These are phyloP conservation scores for Phytophthora ohioensis DNA, from an alignment of 352 stramenopile genomes.

Conservation along the genomic window DNA sequence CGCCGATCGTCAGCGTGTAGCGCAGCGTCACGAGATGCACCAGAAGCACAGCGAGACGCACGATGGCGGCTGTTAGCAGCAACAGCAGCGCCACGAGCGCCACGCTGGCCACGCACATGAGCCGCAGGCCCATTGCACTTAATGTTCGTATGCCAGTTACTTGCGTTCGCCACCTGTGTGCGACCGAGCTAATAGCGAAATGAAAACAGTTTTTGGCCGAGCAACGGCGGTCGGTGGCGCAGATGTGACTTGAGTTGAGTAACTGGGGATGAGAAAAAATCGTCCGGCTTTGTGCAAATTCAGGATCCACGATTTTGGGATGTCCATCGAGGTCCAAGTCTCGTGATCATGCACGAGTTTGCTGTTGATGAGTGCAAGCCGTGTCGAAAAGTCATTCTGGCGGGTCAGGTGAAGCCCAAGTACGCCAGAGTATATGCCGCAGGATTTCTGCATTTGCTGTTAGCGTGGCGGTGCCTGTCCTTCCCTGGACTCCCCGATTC, in stretches of 20 bases:
- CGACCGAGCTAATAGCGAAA: slow-evolving; percentile 21
- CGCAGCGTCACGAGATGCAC: slow-evolving; percentile 37
- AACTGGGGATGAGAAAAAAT: slow-evolving; percentile 2
- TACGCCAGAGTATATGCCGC: neutral
- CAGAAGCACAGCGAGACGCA: slow-evolving; percentile 30
- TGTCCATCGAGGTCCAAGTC: neutral
- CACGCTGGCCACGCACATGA: slow-evolving; percentile 27
- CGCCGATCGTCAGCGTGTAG: slow-evolving; percentile 28
- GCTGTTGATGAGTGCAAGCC: neutral
- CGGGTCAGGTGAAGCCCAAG: neutral
- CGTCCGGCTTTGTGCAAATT: slow-evolving; percentile 4
- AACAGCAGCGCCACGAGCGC: slow-evolving; percentile 29
- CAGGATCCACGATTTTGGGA: slow-evolving; percentile 14
- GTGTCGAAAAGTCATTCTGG: neutral
- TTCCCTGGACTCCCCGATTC: neutral
- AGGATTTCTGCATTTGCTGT: neutral
- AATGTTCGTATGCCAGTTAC: slow-evolving; percentile 1
- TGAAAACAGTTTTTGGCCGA: neutral
- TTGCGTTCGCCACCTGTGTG: neutral
- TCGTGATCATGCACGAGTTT: neutral
- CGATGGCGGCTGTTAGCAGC: slow-evolving; percentile 23
- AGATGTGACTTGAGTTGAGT: slow-evolving; percentile 8
- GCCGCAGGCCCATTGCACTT: slow-evolving; percentile 22
- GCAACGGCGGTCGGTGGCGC: neutral
- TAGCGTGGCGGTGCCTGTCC: slow-evolving; percentile 5